phyloP scores from a whole-genome alignment of 129 eudicot genomes.

The Chrysanthemum seticuspe region DNA sequence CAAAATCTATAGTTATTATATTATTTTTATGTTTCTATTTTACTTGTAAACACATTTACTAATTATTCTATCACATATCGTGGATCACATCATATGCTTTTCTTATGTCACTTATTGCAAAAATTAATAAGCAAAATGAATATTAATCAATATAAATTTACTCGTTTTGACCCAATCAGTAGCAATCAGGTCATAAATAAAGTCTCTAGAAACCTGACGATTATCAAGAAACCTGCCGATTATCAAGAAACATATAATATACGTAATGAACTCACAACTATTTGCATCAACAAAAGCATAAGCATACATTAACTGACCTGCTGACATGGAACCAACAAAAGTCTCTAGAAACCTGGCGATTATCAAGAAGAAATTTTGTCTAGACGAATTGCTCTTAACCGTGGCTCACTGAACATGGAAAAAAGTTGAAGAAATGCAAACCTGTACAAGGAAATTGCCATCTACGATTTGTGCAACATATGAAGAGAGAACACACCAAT shows the following conservation, averaged over 20 bases:
- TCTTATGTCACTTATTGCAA: too few species aligned
- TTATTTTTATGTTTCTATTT: too few species aligned
- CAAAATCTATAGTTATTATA: too few species aligned
- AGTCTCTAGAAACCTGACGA: too few species aligned
- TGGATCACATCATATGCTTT: too few species aligned
- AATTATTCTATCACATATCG: too few species aligned
- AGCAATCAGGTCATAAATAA: too few species aligned
- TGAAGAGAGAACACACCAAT: constrained; percentile 25
- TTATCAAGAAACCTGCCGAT: too few species aligned
- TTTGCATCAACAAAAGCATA: constrained; percentile 1
- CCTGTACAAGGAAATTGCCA: constrained; percentile 99
- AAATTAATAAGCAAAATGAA: too few species aligned
- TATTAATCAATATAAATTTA: too few species aligned
- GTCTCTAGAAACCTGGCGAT: constrained; percentile 91
- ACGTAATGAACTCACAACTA: not conserved
- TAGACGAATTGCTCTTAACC: constrained; percentile 71
- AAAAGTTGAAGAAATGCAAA: constrained; percentile 32
- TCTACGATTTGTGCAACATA: constrained; percentile 46
- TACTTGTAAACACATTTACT: too few species aligned
- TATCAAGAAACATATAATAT: not conserved
- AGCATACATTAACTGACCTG: constrained; percentile 52
- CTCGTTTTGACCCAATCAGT: too few species aligned
- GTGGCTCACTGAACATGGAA: constrained; percentile 14
- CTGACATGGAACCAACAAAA: constrained; percentile 95
- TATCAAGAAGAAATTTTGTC: constrained; percentile 63